These are phyloP conservation scores for Stentor coeruleus DNA, from an alignment of 73 alveolate species.

Conservation along the genomic window DNA sequence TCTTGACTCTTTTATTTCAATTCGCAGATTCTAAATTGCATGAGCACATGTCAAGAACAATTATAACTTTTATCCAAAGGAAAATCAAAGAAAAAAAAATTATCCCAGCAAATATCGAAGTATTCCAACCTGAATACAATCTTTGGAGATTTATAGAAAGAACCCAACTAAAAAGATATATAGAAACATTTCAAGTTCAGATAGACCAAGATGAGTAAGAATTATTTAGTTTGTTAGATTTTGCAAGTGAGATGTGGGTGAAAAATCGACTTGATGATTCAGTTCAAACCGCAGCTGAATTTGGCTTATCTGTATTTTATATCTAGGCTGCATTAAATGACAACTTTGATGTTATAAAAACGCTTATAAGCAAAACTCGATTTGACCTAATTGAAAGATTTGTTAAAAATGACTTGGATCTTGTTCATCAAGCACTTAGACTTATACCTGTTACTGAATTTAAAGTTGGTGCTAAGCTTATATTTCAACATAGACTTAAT, in stretches of 20 bases:
- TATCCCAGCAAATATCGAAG: no score
- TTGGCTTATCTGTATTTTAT: neutral
- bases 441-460: neutral
- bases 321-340: neutral
- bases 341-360: neutral
- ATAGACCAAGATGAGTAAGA: no score
- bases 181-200: no score
- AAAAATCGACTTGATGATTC: neutral
- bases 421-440: neutral
- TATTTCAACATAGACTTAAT: neutral
- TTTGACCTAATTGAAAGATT: neutral
- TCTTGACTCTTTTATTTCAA: no score
- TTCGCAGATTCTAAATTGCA: no score
- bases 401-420: neutral
- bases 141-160: no score
- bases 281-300: neutral
- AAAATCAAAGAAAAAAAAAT: no score
- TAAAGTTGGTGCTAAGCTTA: neutral
- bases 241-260: neutral
- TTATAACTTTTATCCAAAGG: no score
- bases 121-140: no score
- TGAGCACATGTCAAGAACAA: no score
- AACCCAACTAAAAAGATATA: no score
- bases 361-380: neutral
- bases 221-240: neutral